These are phyloP conservation scores for Metschnikowia cubensis DNA, from an alignment of 805 yeast genomes.

Conservation along the genomic window DNA sequence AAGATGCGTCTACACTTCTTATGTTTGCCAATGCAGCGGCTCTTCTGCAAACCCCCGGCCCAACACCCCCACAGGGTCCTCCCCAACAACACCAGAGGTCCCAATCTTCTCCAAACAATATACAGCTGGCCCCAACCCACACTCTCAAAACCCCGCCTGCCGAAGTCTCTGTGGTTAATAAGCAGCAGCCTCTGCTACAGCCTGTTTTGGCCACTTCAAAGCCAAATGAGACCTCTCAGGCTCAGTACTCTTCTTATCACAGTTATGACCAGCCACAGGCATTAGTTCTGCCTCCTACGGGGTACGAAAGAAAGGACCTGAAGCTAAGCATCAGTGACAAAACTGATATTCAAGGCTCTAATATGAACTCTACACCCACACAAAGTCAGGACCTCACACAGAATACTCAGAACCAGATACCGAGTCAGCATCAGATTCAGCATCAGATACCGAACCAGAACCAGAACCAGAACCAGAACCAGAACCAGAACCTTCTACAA, in stretches of 20 bases:
- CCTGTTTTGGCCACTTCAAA: neutral
- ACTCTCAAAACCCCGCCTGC: neutral
- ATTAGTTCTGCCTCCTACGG: neutral
- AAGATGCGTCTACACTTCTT: constrained; percentile 58
- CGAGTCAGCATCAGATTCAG: neutral
- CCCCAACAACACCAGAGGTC: neutral
- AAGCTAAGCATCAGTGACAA: neutral
- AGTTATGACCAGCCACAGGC: neutral
- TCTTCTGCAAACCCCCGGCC: constrained; percentile 30
- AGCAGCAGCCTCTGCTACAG: neutral
- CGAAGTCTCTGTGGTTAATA: neutral
- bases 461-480: neutral
- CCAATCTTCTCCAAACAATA: neutral
- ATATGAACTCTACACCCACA: neutral
- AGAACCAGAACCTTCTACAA: neutral
- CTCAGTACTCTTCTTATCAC: neutral
- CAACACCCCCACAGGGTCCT: neutral
- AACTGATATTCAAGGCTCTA: neutral
- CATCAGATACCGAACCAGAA: neutral
- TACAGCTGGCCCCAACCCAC: neutral
- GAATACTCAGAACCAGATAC: neutral
- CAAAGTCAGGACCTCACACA: neutral
- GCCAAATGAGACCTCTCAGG: neutral
- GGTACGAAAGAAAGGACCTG: neutral
- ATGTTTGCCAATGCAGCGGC: constrained; percentile 58